Conservation (phyloP, 2,329 filamentous ascomycete species). For the Dactylella cylindrospora region DNA sequence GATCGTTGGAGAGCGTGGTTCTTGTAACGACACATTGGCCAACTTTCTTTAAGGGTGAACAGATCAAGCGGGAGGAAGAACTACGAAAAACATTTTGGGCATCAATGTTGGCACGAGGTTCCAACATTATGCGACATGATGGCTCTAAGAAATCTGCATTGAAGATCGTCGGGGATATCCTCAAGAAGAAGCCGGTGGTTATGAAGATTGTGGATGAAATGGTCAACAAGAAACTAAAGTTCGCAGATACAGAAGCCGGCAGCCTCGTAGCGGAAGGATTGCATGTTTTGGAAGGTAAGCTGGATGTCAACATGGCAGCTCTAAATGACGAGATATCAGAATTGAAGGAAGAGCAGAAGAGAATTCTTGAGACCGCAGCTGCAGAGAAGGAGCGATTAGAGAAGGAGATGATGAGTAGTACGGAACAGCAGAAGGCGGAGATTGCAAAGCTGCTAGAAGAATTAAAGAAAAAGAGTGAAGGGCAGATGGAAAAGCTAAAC, state of each 20-base stretch:
- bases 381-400: slow-evolving; percentile 11
- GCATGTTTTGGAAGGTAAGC: slow-evolving; percentile 11
- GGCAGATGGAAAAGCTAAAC: slow-evolving; percentile 6
- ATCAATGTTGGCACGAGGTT: slow-evolving; percentile 23
- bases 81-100: slow-evolving; percentile 35
- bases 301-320: slow-evolving; percentile 15
- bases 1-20: slow-evolving; percentile 26
- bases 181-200: slow-evolving; percentile 22
- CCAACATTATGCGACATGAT: slow-evolving; percentile 26
- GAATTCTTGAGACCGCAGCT: slow-evolving; percentile 2
- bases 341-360: slow-evolving; percentile 14
- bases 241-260: slow-evolving; percentile 31
- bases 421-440: slow-evolving; percentile 14
- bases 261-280: slow-evolving; percentile 24
- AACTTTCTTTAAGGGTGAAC: slow-evolving; percentile 20
- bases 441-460: slow-evolving; percentile 16
- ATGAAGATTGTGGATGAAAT: slow-evolving; percentile 41
- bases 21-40: slow-evolving; percentile 37
- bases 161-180: slow-evolving; percentile 19
- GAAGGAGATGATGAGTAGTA: slow-evolving; percentile 15
- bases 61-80: slow-evolving; percentile 21
- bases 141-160: slow-evolving; percentile 25
- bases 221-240: slow-evolving; percentile 8
- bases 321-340: slow-evolving; percentile 23
- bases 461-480: slow-evolving; percentile 1